phyloP scores from a whole-genome alignment of 2,329 filamentous ascomycete genomes.

The Ophiostoma piceae region DNA sequence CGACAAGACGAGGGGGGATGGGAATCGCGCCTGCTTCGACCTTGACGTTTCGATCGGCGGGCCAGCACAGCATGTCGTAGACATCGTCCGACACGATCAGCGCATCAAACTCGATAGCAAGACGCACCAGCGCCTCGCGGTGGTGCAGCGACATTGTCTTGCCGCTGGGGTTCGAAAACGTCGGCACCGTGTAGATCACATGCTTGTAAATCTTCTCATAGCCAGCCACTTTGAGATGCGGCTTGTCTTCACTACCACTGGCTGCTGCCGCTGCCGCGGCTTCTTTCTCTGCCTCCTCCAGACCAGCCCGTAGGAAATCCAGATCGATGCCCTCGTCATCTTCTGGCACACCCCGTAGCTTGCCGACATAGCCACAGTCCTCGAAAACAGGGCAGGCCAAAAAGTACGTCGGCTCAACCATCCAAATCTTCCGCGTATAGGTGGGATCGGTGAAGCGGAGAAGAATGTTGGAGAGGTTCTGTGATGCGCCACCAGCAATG shows the following conservation, averaged over 20 bases:
- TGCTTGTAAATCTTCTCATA: constrained; percentile 59
- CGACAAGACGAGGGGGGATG: constrained; percentile 44
- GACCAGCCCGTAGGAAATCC: constrained; percentile 40
- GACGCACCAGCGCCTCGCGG: constrained; percentile 51
- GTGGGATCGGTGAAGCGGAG: constrained; percentile 60
- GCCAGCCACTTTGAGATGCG: constrained; percentile 10
- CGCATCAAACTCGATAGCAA: constrained; percentile 60
- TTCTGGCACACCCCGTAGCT: constrained; percentile 57
- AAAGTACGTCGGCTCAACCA: constrained; percentile 62
- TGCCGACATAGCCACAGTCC: constrained; percentile 56
- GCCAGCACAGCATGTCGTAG: constrained; percentile 65
- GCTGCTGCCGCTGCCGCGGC: not conserved
- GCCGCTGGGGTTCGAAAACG: constrained; percentile 64
- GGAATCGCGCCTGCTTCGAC: constrained; percentile 25
- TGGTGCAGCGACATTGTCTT: constrained; percentile 56
- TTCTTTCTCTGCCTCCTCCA: constrained; percentile 20
- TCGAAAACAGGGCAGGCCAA: constrained; percentile 61
- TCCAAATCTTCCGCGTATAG: constrained; percentile 59
- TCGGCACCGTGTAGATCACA: constrained; percentile 63
- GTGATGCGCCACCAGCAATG: constrained; percentile 61
- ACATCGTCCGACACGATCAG: constrained; percentile 65
- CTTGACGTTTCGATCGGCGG: constrained; percentile 34
- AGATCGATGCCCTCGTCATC: constrained; percentile 59
- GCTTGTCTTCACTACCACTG: constrained; percentile 17
- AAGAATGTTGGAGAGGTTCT: constrained; percentile 59